Base-by-base conservation (phyloP, 129 eudicot genomes). In the Artemisia tridentata region DNA sequence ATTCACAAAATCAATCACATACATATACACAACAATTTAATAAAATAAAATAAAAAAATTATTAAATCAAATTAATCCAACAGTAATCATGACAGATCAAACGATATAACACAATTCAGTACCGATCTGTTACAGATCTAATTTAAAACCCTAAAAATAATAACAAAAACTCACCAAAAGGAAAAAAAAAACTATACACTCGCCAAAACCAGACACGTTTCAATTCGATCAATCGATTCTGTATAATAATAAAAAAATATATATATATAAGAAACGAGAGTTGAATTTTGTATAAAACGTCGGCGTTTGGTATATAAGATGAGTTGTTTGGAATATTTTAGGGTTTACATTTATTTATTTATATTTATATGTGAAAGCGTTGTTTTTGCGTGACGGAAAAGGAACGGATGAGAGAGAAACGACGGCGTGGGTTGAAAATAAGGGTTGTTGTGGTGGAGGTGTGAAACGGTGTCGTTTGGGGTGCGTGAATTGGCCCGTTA, bases 381-480 rank as follows among this genome's bases (percentile, higher is more conserved):
- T 11, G 19, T 9, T 34, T 41, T 38, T 61, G 43, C 25, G 71
- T 53, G 76, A 16, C 23, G 50, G 19, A 18, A 70, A 77, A 62
- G 59, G 16, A 76, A 64, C 67, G 50, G 73, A 75, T 17, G 79
- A 75, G 73, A 66, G 72, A 66, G 72, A 65, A 46, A 75, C 73
- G 80, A 67, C 74, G 80, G 69, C 80, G 63, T 34, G 67, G 67
- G 67, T 55, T 58, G 67, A 45, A 46, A 11, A 45, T 20, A 2
- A 34, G 65, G 56, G 11, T 21, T 20, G 13, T 21, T 43, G 15
- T 46, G 59, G 67, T 23, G 73, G 11, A 46, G 10, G 43, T 34
- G 43, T 34, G 9, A 34, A 34, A 34, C 43, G 43, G 43, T 34
- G 43, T 34, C 43, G 43, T 34, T 34, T 34, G 1, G 43, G 43